A percentile compares a stretch with the other conserved stretches of the same genome.
Evolutionary conservation across 495 filamentous ascomycete species (phyloP).

Genomic region (Evernia prunastri): DNA sequence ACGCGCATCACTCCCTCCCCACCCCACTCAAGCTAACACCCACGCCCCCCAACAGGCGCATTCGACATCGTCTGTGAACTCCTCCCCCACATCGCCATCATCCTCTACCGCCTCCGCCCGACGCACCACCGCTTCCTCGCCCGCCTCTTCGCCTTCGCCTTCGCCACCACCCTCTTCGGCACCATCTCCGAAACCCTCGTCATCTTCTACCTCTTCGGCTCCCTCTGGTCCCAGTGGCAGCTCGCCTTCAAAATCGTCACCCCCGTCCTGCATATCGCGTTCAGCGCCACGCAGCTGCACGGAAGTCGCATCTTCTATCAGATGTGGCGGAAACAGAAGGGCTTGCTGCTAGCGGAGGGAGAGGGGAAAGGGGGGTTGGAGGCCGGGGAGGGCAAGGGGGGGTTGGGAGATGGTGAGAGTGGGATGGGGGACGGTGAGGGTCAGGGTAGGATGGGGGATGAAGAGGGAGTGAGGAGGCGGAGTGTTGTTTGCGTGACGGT

Average conservation of each 20-base stretch:
- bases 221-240: slow-evolving; percentile 41
- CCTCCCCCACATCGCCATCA: slow-evolving; percentile 45
- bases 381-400: neutral
- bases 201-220: slow-evolving; percentile 45
- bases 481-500: too few species aligned
- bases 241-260: slow-evolving; percentile 45
- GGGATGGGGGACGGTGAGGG: neutral
- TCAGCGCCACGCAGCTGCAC: slow-evolving; percentile 41
- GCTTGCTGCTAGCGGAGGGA: too few species aligned
- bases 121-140: slow-evolving; percentile 36
- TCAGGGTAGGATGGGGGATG: too few species aligned
- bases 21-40: neutral
- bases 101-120: slow-evolving; percentile 43
- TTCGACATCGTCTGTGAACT: slow-evolving; percentile 47
- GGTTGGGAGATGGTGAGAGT: neutral
- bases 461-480: too few species aligned
- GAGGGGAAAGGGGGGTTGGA: neutral
- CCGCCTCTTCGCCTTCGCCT: slow-evolving; percentile 37
- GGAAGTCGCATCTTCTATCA: slow-evolving; percentile 40
- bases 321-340: slow-evolving; percentile 36
- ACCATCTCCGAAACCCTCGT: slow-evolving; percentile 42
- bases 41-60: slow-evolving; percentile 30
- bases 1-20: too few species aligned
- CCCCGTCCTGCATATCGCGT: slow-evolving; percentile 41
- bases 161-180: slow-evolving; percentile 37